Evolutionary conservation across 2,329 filamentous ascomycete genomes (phyloP).

Genomic region (Periconia digitata): DNA sequence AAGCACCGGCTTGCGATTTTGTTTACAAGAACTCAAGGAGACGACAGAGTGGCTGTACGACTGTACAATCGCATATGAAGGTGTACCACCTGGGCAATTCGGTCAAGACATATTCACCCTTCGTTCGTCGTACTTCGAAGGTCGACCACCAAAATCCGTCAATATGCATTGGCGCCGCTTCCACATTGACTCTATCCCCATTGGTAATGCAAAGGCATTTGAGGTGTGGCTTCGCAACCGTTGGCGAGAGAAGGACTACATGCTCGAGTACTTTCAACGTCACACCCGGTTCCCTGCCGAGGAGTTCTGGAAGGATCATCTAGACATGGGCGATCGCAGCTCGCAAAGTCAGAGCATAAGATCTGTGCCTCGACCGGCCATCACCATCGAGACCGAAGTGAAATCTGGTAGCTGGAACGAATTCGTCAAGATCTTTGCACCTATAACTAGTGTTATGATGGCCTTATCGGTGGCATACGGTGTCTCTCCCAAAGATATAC

Average conservation of each 20-base stretch:
- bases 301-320: constrained; percentile 48
- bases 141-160: constrained; percentile 87
- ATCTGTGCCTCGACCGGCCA: constrained; percentile 39
- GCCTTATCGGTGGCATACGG: constrained; percentile 50
- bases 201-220: constrained; percentile 73
- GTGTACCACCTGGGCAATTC: constrained; percentile 70
- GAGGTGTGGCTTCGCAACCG: constrained; percentile 81
- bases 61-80: constrained; percentile 94
- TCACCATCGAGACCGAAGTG: constrained; percentile 52
- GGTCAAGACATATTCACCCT: constrained; percentile 92
- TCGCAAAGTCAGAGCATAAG: constrained; percentile 39
- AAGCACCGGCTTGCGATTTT: constrained; percentile 79
- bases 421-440: constrained; percentile 55
- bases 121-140: constrained; percentile 83
- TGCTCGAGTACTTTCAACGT: constrained; percentile 76
- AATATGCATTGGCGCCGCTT: constrained; percentile 97
- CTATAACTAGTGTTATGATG: constrained; percentile 53
- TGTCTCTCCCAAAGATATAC: constrained; percentile 37
- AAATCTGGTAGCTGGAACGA: constrained; percentile 54
- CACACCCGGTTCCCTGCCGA: constrained; percentile 80
- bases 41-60: constrained; percentile 85
- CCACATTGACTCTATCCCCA: constrained; percentile 75
- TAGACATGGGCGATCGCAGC: constrained; percentile 40
- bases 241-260: constrained; percentile 89
- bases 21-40: constrained; percentile 71